Evolutionary conservation across 768 basidiomycete species (phyloP), one percentile per base, ranked within the genome.

Genomic region (Leccinellum luteum): DNA sequence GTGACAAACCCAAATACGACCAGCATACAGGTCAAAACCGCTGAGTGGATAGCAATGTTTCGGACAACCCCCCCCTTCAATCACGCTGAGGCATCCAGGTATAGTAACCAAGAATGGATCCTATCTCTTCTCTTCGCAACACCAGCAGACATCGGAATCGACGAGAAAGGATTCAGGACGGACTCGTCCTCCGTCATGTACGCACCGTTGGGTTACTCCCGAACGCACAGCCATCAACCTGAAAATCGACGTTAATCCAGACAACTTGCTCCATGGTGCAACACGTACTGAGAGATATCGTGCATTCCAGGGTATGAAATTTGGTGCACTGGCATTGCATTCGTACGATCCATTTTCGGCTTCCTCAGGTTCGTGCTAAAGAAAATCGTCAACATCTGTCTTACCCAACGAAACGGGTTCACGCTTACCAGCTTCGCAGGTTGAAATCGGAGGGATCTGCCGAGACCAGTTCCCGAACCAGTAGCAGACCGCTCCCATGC

Each of bases 391-490:
- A 25, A 21, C 17, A 6, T 66, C 25, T 41, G 10, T 15, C 12
- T n/a, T 25, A 25, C 10, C 19, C 15, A 45, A 41, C 21, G 8
- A 43, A 41, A 34, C 0, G n/a, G 25, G 23, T 13, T 12, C 17
- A 14, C 9, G 10, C 57, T 49, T 3, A 56, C 65, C 65, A 64
- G 28, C 44, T 31, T 23, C 62, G 65, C 9, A 64, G 54, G 19
- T 57, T 57, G 31, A 66, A 66, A 45, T 66, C 59, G 6, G 55
- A 49, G 15, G 59, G 64, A 51, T 60, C 56, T 1, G 56, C 57
- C n/a, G 60, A 4, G 12, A 65, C 49, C n/a, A 60, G 21, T 31
- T 60, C 58, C 35, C 64, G 58, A 43, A 66, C 44, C 13, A 64
- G 55, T 38, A 62, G 23, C 7, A 59, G 19, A 38, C 56, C 48